phyloP scores from a whole-genome alignment of 345 rosid genomes.

The Physaria fendleri region DNA sequence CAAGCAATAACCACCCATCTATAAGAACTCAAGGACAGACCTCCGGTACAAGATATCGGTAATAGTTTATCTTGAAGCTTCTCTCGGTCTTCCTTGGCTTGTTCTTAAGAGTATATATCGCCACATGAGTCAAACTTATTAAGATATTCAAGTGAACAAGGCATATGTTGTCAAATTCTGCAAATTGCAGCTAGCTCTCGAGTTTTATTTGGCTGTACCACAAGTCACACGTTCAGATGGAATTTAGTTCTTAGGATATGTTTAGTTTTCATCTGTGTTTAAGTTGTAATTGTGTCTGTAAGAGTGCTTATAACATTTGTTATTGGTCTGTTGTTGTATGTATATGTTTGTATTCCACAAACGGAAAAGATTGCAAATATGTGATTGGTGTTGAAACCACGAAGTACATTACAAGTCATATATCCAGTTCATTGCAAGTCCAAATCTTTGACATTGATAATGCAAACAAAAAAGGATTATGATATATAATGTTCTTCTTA shows the following conservation, averaged over 20 bases:
- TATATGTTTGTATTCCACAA: not conserved
- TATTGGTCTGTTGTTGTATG: not conserved
- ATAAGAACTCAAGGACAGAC: conserved; percentile 35
- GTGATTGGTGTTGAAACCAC: too few relatives aligned
- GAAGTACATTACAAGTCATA: too few relatives aligned
- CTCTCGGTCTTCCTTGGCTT: conserved; percentile 1
- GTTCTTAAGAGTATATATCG: not conserved
- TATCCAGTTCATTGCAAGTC: too few relatives aligned
- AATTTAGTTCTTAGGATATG: not conserved
- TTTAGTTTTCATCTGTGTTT: not conserved
- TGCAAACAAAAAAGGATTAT: not conserved
- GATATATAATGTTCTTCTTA: not conserved
- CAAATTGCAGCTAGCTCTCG: not conserved
- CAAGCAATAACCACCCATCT: conserved; percentile 25
- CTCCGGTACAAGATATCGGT: conserved; percentile 34
- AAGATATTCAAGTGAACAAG: not conserved
- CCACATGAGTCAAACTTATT: not conserved
- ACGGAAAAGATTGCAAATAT: not conserved
- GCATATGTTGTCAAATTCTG: not conserved
- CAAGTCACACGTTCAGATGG: not conserved
- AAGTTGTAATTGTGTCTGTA: not conserved
- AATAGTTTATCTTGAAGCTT: not conserved
- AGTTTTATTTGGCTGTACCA: not conserved
- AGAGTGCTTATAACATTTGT: conserved; percentile 5
- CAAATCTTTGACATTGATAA: not conserved